These are phyloP conservation scores for Aspergillus fructus DNA, from an alignment of 2,329 filamentous ascomycete genomes.

Conservation along the genomic window DNA sequence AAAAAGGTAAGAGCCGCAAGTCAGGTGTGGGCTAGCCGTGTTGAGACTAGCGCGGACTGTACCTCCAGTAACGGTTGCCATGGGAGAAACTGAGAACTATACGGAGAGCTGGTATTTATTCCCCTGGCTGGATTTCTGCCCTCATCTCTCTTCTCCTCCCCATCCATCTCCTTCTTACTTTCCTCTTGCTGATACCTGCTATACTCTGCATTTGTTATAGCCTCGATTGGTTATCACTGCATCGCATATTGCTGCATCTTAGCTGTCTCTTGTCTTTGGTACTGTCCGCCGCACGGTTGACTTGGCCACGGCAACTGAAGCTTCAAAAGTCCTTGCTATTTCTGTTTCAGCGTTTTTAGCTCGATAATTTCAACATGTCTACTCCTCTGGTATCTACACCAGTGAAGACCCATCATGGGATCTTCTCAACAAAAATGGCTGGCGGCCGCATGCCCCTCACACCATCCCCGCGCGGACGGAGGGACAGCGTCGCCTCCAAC, in stretches of 20 bases:
- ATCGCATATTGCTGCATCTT: slow-evolving; percentile 22
- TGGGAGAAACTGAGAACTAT: slow-evolving; percentile 32
- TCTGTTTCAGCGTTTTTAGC: slow-evolving; percentile 2
- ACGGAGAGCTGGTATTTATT: slow-evolving; percentile 38
- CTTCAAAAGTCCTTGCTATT: slow-evolving; percentile 24
- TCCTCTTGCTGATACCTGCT: slow-evolving; percentile 19
- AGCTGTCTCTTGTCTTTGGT: slow-evolving; percentile 11
- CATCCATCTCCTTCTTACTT: slow-evolving; percentile 12
- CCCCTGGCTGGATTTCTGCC: slow-evolving; percentile 22
- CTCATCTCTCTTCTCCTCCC: slow-evolving; percentile 20
- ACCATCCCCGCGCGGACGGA: slow-evolving; percentile 74
- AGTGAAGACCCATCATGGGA: slow-evolving; percentile 87
- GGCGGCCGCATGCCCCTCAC: slow-evolving; percentile 94
- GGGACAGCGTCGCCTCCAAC: slow-evolving; percentile 50
- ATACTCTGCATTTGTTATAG: slow-evolving; percentile 33
- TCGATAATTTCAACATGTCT: slow-evolving; percentile 64
- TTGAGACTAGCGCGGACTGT: slow-evolving; percentile 31
- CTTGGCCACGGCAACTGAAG: slow-evolving; percentile 11
- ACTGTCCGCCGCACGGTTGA: slow-evolving; percentile 10
- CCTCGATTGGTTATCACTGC: slow-evolving; percentile 23
- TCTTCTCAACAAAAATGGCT: slow-evolving; percentile 90
- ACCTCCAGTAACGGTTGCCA: slow-evolving; percentile 43
- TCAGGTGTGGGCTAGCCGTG: slow-evolving; percentile 47
- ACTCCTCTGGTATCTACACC: slow-evolving; percentile 81
- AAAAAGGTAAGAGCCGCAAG: slow-evolving; percentile 49